These are phyloP conservation scores for Cicer bijugum DNA, from an alignment of 306 rosid genomes.

Conservation along the genomic window DNA sequence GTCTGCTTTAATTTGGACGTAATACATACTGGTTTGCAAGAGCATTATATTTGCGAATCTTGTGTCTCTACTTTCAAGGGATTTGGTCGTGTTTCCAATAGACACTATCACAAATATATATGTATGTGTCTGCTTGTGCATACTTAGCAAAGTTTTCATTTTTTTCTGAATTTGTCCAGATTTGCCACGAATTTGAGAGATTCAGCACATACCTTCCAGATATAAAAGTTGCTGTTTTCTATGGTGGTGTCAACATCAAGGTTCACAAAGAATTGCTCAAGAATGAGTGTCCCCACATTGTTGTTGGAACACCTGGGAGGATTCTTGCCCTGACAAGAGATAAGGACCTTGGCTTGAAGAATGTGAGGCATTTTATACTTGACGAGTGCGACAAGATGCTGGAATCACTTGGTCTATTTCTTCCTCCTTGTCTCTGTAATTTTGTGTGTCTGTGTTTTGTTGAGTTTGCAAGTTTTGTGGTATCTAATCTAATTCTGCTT, in stretches of 20 bases:
- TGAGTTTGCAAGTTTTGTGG: background rate
- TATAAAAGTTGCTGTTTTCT: conserved; percentile 66
- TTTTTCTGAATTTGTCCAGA: conserved; percentile 51
- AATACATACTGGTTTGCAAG: conserved; percentile 14
- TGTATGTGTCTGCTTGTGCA: background rate
- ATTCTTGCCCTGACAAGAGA: conserved; percentile 70
- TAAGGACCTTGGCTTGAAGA: conserved; percentile 74
- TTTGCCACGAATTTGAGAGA: conserved; percentile 76
- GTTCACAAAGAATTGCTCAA: conserved; percentile 70
- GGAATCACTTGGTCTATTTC: conserved; percentile 68
- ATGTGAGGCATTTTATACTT: conserved; percentile 78
- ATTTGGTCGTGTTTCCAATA: background rate
- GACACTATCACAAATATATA: background rate
- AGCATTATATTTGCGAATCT: conserved; percentile 1
- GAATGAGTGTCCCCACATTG: conserved; percentile 80
- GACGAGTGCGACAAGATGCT: conserved; percentile 91
- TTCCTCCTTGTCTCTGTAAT: background rate
- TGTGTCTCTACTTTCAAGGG: background rate
- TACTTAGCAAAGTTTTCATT: conserved; percentile 20
- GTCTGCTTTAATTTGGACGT: conserved; percentile 19
- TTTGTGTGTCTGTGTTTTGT: background rate
- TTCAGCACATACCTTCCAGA: conserved; percentile 73
- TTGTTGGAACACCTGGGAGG: conserved; percentile 87
- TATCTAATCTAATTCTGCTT: conserved; percentile 5
- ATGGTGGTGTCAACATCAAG: conserved; percentile 71